Evolutionary conservation across 768 basidiomycete species (phyloP), one percentile per base, ranked within the genome.

Genomic region (Leucocoprinus birnbaumii): DNA sequence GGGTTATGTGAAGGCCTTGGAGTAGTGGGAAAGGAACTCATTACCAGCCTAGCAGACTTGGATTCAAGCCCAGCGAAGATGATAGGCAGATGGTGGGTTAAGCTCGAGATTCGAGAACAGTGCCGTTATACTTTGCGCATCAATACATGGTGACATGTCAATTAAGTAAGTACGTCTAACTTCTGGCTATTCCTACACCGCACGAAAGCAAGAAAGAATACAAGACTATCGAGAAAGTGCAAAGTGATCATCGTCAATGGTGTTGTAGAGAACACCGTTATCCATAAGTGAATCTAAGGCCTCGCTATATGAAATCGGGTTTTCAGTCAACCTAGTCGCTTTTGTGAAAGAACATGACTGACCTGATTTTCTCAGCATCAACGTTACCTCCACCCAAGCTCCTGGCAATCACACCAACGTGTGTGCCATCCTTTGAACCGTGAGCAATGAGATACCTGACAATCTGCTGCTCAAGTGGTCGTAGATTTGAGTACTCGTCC

Each of bases 231-330:
- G 61, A n/a, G 82, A 82, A 43, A 88, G 65, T 34, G 77, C 72
- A 68, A 84, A 88, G 62, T 91, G 90, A n/a, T 80, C 87, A 58
- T 94, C 91, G 62, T 94, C 87, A 38, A 85, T 80, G 0, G 91
- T 91, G 51, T 82, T 87, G 68, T 81, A 98, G 53, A 95, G 77
- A 59, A 80, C 71, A 0, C 94, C 94, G 0, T 89, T 86, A 50
- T 87, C 85, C 78, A 92, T 86, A 50, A 98, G 76, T 49, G 71
- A 68, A 60, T 94, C 90, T 59, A 95, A 71, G 5, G 89, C 89
- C 42, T 80, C 74, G 64, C 92, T 91, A 57, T 27, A 27, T 18
- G 38, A 27, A 31, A 10, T n/a, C 21, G 38, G 40, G 25, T 48
- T 18, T 27, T 34, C 44, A 18, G 25, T 45, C 19, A 26, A 53